Evolutionary conservation across 2,329 filamentous ascomycete genomes (phyloP).

Genomic region (Penicillium expansum): DNA sequence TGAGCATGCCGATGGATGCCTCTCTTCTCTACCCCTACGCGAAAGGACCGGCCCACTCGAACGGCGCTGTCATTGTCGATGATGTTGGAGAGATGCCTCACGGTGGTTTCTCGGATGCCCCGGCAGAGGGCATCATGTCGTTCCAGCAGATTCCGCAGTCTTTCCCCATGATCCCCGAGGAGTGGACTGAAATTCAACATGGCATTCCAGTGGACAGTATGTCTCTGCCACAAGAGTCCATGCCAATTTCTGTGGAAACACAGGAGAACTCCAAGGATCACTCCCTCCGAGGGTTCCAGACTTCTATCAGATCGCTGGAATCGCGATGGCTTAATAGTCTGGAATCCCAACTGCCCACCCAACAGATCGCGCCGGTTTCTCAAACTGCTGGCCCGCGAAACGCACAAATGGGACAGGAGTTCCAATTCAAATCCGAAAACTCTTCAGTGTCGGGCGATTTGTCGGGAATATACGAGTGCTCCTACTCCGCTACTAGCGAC

Average conservation of each 20-base stretch:
- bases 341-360: constrained; percentile 34
- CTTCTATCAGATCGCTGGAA: constrained; percentile 32
- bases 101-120: constrained; percentile 29
- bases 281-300: constrained; percentile 24
- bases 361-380: constrained; percentile 28
- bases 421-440: constrained; percentile 37
- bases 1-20: constrained; percentile 34
- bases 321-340: constrained; percentile 35
- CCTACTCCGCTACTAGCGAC: constrained; percentile 34
- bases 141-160: constrained; percentile 32
- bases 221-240: constrained; percentile 12
- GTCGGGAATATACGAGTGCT: constrained; percentile 33
- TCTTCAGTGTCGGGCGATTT: constrained; percentile 39
- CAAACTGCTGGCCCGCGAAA: constrained; percentile 20
- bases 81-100: constrained; percentile 33
- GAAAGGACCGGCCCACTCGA: constrained; percentile 28
- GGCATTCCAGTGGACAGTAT: constrained; percentile 17
- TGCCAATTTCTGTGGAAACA: constrained; percentile 20
- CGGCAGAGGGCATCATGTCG: constrained; percentile 30
- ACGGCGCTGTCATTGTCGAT: constrained; percentile 38
- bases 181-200: constrained; percentile 27
- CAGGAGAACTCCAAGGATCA: constrained; percentile 24
- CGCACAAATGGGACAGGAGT: constrained; percentile 26
- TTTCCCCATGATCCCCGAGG: constrained; percentile 30
- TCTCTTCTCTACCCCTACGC: constrained; percentile 35